These are phyloP conservation scores for Solanum lignicaule DNA, from an alignment of 257 asterid genomes.

Conservation along the genomic window DNA sequence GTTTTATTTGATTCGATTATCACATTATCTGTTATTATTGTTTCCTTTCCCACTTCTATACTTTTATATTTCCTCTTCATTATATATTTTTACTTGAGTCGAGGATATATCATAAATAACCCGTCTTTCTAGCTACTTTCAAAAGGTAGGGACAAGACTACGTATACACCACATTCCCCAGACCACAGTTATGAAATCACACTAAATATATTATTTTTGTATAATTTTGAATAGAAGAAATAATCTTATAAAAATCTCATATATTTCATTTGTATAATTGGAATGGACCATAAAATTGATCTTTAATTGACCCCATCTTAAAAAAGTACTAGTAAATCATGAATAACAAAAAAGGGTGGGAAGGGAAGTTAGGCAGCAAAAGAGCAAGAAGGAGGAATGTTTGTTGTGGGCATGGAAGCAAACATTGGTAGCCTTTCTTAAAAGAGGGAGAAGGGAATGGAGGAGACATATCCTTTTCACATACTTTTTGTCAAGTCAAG, in stretches of 20 bases:
- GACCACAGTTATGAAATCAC: not conserved
- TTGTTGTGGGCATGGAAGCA: slow-evolving; percentile 20
- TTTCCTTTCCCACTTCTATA: not conserved
- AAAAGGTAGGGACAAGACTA: not conserved
- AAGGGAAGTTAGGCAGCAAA: not conserved
- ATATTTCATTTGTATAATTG: not conserved
- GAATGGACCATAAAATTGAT: not conserved
- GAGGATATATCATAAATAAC: not conserved
- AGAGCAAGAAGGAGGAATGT: slow-evolving; percentile 15
- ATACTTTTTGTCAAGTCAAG: slow-evolving; percentile 14
- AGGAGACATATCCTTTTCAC: slow-evolving; percentile 49
- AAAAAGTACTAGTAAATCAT: not conserved
- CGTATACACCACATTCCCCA: not conserved
- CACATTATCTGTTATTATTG: too few relatives aligned
- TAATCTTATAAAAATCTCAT: not conserved
- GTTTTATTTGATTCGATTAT: too few relatives aligned
- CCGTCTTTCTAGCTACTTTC: too few relatives aligned
- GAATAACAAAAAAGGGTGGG: not conserved
- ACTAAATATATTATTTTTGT: too few relatives aligned
- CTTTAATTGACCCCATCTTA: not conserved
- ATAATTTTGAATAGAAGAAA: not conserved
- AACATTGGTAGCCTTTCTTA: slow-evolving; percentile 22
- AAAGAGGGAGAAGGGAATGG: slow-evolving; percentile 14
- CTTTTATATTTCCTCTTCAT: not conserved
- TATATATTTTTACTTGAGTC: not conserved